Conservation (phyloP, 2,329 filamentous ascomycete species). For the Pleoardoris graminearum region DNA sequence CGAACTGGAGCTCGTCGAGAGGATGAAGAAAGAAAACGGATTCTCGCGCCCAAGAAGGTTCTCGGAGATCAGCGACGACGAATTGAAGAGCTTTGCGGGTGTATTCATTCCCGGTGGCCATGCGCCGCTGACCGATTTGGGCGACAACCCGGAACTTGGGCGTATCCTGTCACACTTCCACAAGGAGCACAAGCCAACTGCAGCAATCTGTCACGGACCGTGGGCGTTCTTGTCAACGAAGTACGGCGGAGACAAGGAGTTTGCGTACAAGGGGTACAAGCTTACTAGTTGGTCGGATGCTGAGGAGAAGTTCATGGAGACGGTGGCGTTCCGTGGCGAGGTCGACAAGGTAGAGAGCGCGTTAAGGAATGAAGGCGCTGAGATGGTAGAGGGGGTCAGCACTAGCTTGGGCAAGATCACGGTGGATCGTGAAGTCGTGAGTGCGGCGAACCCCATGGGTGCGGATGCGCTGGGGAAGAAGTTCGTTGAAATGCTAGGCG, state of each 20-base stretch:
- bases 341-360: conserved; percentile 49
- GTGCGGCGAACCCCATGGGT: conserved; percentile 38
- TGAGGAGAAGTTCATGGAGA: conserved; percentile 54
- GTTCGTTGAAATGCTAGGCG: conserved; percentile 38
- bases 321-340: conserved; percentile 45
- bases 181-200: conserved; percentile 47
- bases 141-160: conserved; percentile 48
- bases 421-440: conserved; percentile 48
- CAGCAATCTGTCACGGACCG: conserved; percentile 53
- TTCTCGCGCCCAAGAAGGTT: conserved; percentile 47
- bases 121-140: conserved; percentile 50
- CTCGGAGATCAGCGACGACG: conserved; percentile 45
- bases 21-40: conserved; percentile 52
- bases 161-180: conserved; percentile 51
- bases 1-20: conserved; percentile 48
- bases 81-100: conserved; percentile 46
- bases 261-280: conserved; percentile 53
- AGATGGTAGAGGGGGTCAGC: conserved; percentile 49
- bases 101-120: conserved; percentile 54
- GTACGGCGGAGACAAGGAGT: conserved; percentile 37
- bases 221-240: conserved; percentile 52
- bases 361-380: conserved; percentile 47
- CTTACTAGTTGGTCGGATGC: conserved; percentile 52
- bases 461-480: conserved; percentile 39
- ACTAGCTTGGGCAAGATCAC: conserved; percentile 50